A percentile compares a stretch with the other conserved stretches of the same genome.
These are phyloP conservation scores for Microcyclospora pomicola DNA, from an alignment of 2,329 filamentous ascomycete species.

Conservation along the genomic window DNA sequence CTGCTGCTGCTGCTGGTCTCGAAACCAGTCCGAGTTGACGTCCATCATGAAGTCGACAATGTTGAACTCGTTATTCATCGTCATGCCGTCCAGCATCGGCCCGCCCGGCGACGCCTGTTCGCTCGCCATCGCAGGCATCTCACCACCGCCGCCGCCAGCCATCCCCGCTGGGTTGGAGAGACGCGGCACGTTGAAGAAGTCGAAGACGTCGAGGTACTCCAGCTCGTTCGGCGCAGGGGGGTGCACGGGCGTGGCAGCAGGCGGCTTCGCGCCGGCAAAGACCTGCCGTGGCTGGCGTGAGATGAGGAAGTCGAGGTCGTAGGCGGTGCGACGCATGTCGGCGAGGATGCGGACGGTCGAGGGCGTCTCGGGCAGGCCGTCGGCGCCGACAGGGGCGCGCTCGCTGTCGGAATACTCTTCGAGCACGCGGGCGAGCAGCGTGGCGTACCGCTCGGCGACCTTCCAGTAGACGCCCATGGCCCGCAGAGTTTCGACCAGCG, in stretches of 20 bases:
- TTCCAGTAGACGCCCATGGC: constrained; percentile 77
- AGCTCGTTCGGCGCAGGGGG: constrained; percentile 63
- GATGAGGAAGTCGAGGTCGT: constrained; percentile 81
- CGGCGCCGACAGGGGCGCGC: constrained; percentile 38
- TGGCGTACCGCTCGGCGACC: constrained; percentile 69
- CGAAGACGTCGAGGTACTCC: constrained; percentile 84
- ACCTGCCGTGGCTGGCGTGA: constrained; percentile 56
- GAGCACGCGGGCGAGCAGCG: constrained; percentile 65
- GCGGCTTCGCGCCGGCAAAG: constrained; percentile 11
- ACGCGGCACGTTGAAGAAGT: constrained; percentile 84
- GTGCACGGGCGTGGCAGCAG: constrained; percentile 21
- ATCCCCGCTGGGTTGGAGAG: constrained; percentile 32
- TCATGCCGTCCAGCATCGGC: not conserved
- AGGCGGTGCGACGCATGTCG: constrained; percentile 83
- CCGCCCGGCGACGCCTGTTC: not conserved
- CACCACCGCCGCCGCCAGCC: not conserved
- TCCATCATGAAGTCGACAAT: constrained; percentile 69
- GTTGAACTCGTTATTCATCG: constrained; percentile 49
- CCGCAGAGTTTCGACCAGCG: constrained; percentile 68
- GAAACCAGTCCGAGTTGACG: constrained; percentile 59
- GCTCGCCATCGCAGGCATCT: not conserved
- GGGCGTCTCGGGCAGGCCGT: constrained; percentile 61
- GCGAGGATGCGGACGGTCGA: constrained; percentile 75
- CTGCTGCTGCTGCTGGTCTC: no score
- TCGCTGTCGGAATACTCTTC: constrained; percentile 76